Evolutionary conservation across 208 protist species (phyloP), one percentile per base, ranked within the genome.

Genomic region (Leishmania aethiopica): DNA sequence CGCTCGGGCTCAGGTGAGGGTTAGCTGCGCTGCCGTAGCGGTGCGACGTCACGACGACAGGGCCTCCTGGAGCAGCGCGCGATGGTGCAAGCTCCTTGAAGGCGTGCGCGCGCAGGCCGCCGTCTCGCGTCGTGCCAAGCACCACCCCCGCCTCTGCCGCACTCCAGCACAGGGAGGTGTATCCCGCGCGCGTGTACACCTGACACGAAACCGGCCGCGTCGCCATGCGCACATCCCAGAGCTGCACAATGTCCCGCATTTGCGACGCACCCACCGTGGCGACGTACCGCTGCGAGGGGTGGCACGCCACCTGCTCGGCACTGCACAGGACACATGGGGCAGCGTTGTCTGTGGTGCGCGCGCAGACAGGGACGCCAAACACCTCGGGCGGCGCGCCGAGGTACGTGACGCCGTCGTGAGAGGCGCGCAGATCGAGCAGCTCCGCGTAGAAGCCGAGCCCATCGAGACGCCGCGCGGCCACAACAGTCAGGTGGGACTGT

Each of bases 161-260:
- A 40, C 79, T 86, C 93, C 93, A 96, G 76, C 87, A 88, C 13
- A 96, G 86, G 15, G 91, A 94, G 0, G 91, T 94, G 86, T 94
- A 94, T 2, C 88, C 91, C 4, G 78, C 81, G 8, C 75, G 76
- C 0, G 83, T 51, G 86, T 86, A 84, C 6, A 84, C 77, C 3
- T 85, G 82, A 10, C 73, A 75, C 28, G 77, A 70, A 28, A 94
- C 80, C 7, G 91, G 91, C 3, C 85, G 79, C 19, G 88, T 82
- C 13, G 83, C 80, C 84, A 87, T 86, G 79, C 93, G 91, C 28
- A 96, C 64, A 77, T 96, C 93, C 93, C 93, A 96, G 32, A 96
- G 86, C 86, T 96, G 93, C 79, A 94, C 84, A 11, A 96, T 83
- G 75, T 93, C 93, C 10, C 77, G 72, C 42, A 77, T 67, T 28